phyloP scores from a whole-genome alignment of 2,329 filamentous ascomycete genomes.

The Fusarium sacchari region DNA sequence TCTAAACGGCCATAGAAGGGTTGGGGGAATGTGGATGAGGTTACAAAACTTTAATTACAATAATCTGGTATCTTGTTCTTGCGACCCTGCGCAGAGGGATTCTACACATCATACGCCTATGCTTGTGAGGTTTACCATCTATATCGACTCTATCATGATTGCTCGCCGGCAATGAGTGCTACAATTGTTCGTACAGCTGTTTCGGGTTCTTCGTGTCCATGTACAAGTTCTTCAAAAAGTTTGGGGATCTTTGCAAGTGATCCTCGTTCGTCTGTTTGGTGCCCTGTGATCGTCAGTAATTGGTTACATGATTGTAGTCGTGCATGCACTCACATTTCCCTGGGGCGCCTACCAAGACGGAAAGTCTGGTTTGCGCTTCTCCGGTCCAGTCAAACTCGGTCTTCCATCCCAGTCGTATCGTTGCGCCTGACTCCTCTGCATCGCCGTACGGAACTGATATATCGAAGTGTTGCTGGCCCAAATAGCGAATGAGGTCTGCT shows the following conservation, averaged over 20 bases:
- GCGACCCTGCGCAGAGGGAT: slow-evolving; percentile 25
- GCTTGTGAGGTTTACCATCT: neutral
- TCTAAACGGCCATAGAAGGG: slow-evolving; percentile 37
- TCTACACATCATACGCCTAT: neutral
- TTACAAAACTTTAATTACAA: slow-evolving; percentile 35
- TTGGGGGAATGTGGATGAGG: slow-evolving; percentile 3
- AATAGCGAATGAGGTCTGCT: slow-evolving; percentile 62
- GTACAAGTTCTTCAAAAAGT: slow-evolving; percentile 69
- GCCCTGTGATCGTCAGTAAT: slow-evolving; percentile 59
- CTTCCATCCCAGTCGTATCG: slow-evolving; percentile 68
- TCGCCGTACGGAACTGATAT: slow-evolving; percentile 51
- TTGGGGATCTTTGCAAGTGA: slow-evolving; percentile 66
- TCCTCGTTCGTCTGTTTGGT: slow-evolving; percentile 65
- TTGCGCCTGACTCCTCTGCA: slow-evolving; percentile 49
- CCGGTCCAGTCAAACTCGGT: slow-evolving; percentile 78
- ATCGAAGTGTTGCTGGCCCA: slow-evolving; percentile 63
- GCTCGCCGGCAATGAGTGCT: slow-evolving; percentile 65
- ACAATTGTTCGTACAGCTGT: slow-evolving; percentile 68
- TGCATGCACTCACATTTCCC: slow-evolving; percentile 66
- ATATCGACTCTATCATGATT: slow-evolving; percentile 24
- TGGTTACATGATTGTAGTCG: accelerated
- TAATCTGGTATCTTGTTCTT: slow-evolving; percentile 25
- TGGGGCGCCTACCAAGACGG: slow-evolving; percentile 65
- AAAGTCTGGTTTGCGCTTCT: slow-evolving; percentile 70
- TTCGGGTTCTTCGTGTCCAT: slow-evolving; percentile 63